Evolutionary conservation across 495 filamentous ascomycete genomes (phyloP), one percentile per base, ranked within the genome.

Genomic region (Trichodelitschia bisporula): DNA sequence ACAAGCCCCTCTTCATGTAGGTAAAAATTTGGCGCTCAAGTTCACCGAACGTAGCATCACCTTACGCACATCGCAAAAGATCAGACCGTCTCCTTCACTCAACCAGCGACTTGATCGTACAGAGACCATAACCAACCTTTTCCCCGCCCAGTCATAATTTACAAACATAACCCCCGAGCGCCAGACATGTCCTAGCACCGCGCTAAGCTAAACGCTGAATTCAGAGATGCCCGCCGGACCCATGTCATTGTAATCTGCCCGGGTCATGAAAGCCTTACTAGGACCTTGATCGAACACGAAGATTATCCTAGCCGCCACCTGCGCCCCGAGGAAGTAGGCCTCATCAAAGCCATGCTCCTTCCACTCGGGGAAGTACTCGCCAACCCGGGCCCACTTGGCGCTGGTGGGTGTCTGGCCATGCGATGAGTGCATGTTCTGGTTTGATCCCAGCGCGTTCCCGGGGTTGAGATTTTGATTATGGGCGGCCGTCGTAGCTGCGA

Each of bases 351-450:
- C 72, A 12, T 68, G 62, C 42, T 92, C 83, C 37, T 79, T 80
- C 80, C 80, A 95, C 45, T 93, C 86, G 6, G 77, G 64, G 42
- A 93, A 77, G 45, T 95, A 95, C 28, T 80, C 71, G 2, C 86
- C 82, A 34, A 73, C 59, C 36, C 67, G 69, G 8, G 75, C 59
- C 15, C 69, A 52, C 53, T 79, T 84, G 49, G 93, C 80, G 16
- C 60, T 73, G 6, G 71, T 86, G 0, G 89, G 86, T 12, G 79
- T 89, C 50, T 95, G 86, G 16, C 71, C 72, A 44, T 92, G 80
- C 3, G 62, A 62, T 15, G 69, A 74, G 43, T 86, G 78, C 25
- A 67, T 62, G 39, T 62, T 52, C 35, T 58, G 34, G 43, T 55
- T 39, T 39, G 45, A 49, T 43, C 30, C 44, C 39, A 29, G 40